Evolutionary conservation across 352 stramenopile species (phyloP).

Genomic region (Blastocystis sp.): DNA sequence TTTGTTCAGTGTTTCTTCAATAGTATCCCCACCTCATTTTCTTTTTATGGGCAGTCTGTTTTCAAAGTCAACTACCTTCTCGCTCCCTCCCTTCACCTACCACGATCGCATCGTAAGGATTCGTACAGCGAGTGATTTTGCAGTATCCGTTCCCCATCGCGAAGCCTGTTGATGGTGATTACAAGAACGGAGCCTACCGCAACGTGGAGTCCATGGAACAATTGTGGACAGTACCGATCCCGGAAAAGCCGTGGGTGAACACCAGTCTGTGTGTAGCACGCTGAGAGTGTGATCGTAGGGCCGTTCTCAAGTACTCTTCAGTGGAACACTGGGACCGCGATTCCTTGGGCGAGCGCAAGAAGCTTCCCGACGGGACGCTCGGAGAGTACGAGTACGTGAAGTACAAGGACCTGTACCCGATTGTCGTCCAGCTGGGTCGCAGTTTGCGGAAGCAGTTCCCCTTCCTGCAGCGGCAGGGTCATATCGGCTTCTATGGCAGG

Average conservation of each 20-base stretch:
- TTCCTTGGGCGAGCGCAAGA: not conserved
- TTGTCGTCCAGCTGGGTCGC: constrained; percentile 39
- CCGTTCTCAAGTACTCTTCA: constrained; percentile 38
- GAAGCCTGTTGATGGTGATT: constrained; percentile 24
- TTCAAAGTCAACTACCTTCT: not conserved
- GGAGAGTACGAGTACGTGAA: constrained; percentile 66
- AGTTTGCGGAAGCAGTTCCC: constrained; percentile 46
- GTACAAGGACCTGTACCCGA: constrained; percentile 69
- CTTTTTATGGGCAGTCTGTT: not conserved
- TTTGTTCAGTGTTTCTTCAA: not conserved
- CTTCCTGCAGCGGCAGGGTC: constrained; percentile 11
- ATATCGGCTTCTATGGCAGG: constrained; percentile 27
- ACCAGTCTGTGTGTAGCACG: not conserved
- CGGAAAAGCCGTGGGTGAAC: constrained; percentile 16
- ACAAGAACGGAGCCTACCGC: constrained; percentile 6
- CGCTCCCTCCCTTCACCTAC: constrained; percentile 2
- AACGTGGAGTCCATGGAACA: constrained; percentile 1
- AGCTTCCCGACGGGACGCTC: not conserved
- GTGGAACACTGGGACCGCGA: constrained; percentile 1
- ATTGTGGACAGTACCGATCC: constrained; percentile 16
- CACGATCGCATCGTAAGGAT: constrained; percentile 5
- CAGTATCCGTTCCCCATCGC: constrained; percentile 20
- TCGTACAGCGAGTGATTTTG: not conserved
- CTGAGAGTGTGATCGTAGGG: not conserved
- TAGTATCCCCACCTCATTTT: not conserved